Evolutionary conservation across 306 rosid species (phyloP).

Genomic region (Malus asiatica): DNA sequence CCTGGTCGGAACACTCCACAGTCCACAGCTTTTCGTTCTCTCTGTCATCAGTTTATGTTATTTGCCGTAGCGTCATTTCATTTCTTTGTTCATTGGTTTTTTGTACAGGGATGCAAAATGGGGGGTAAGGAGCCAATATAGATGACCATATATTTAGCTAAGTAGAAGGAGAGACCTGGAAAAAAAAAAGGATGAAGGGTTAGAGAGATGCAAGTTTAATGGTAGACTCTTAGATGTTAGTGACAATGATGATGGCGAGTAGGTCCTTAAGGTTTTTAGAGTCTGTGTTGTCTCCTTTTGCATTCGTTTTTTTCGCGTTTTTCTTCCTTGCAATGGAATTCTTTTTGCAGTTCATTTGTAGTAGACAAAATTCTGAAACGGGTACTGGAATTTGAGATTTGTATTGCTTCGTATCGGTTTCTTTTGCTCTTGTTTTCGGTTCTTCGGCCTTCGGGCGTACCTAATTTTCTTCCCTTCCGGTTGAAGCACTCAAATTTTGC

Average conservation of each 20-base stretch:
- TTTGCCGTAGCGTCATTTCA: conserved; percentile 43
- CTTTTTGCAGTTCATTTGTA: conserved; percentile 99
- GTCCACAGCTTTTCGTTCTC: conserved; percentile 8
- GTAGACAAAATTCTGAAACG: conserved; percentile 56
- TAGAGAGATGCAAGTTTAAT: conserved; percentile 50
- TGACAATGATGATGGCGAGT: conserved; percentile 20
- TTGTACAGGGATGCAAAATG: conserved; percentile 79
- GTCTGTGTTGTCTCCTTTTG: conserved; percentile 32
- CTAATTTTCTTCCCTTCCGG: conserved; percentile 1
- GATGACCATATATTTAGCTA: conserved; percentile 59
- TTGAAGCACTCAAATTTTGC: conserved; percentile 1
- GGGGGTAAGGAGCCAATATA: conserved; percentile 44
- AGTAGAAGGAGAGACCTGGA: conserved; percentile 34
- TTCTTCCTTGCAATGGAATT: conserved; percentile 60
- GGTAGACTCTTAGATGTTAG: conserved; percentile 55
- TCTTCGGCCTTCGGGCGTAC: background rate
- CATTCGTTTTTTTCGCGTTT: conserved; percentile 40
- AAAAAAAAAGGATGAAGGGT: background rate
- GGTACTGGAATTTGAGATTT: conserved; percentile 55
- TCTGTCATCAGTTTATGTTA: conserved; percentile 35
- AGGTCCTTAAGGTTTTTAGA: conserved; percentile 36
- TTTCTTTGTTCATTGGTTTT: conserved; percentile 60
- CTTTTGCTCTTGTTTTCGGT: background rate
- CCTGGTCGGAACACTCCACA: conserved; percentile 12
- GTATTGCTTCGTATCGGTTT: conserved; percentile 12